Evolutionary conservation across 768 basidiomycete genomes (phyloP).

Genomic region (Termitomyces sp.): DNA sequence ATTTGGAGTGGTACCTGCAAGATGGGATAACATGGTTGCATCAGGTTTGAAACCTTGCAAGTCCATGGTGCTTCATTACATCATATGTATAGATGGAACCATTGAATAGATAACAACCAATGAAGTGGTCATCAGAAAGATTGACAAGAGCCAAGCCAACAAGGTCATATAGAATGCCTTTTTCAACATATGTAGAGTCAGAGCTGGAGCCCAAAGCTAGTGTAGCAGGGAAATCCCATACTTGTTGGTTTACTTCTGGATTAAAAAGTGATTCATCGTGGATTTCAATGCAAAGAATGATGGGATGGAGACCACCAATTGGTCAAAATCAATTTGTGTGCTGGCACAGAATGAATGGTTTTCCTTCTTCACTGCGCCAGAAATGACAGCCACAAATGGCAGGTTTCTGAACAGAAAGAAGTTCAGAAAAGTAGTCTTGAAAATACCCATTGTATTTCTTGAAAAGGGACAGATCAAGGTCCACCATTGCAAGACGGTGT

Average conservation of each 20-base stretch:
- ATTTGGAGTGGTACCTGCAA: neutral
- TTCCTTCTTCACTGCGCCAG: constrained; percentile 16
- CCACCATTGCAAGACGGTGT: constrained; percentile 12
- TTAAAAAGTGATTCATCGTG: too few species aligned
- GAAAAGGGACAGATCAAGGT: neutral
- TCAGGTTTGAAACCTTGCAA: neutral
- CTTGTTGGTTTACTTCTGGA: too few species aligned
- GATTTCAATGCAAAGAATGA: constrained; percentile 15
- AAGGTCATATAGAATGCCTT: too few species aligned
- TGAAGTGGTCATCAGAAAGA: too few species aligned
- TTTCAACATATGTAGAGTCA: too few species aligned
- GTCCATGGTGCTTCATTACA: too few species aligned
- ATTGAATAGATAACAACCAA: too few species aligned
- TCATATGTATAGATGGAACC: too few species aligned
- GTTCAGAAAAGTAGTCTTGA: neutral
- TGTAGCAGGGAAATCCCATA: too few species aligned
- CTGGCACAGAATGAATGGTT: constrained; percentile 14
- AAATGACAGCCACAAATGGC: constrained; percentile 7
- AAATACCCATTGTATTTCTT: neutral
- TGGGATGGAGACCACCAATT: constrained; percentile 18
- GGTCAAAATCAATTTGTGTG: constrained; percentile 5
- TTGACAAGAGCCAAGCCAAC: too few species aligned
- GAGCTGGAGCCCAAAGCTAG: too few species aligned
- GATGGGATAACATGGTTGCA: constrained; percentile 17
- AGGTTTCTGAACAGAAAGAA: neutral